Evolutionary conservation across 176 grass and related monocot genomes (phyloP), one percentile per base, ranked within the genome.

Genomic region (Zizania latifolia): DNA sequence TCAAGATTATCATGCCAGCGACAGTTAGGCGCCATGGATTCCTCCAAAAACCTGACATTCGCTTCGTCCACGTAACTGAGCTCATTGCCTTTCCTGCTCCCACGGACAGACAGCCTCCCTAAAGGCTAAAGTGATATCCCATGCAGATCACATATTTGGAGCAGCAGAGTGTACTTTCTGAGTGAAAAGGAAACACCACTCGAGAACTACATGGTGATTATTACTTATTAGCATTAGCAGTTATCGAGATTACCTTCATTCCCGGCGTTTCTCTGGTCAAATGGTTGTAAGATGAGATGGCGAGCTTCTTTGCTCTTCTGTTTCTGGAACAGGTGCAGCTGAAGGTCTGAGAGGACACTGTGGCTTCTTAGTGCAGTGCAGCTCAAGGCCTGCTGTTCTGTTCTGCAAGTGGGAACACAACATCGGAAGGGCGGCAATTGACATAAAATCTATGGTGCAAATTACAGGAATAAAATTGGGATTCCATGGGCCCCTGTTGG

Each of bases 1-100:
- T 87, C 85, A 87, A 83, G 60, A 87, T 87, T 87, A 30, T 78
- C 74, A 83, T 28, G 85, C 80, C 61, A 35, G 19, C 60, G 33
- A 72, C 59, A 2, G 68, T 51, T 72, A 8, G 37, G 50, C 55
- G 65, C 39, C 39, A 57, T 19, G 68, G 68, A 79, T 68, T 78
- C 65, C 36, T 36, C 48, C 54, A 60, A n/a, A n/a, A n/a, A 58
- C 13, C 85, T 78, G 85, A 83, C 75, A 59, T 68, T 65, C 65
- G 4, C 26, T 78, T 64, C 80, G 27, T 79, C 80, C 80, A 78
- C 75, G 80, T 79, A 79, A 61, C 67, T 16, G 14, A 58, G 8
- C 41, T 83, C 74, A 41, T 57, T 61, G 80, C 59, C 68, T 54
- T 78, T 83, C 60, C 53, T 83, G 68, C 53, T 61, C 31, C 17